Percentiles rank a stretch among this genome's conserved stretches.
phyloP scores from a whole-genome alignment of 2,329 filamentous ascomycete species.

The Dactylellina haptotyla region DNA sequence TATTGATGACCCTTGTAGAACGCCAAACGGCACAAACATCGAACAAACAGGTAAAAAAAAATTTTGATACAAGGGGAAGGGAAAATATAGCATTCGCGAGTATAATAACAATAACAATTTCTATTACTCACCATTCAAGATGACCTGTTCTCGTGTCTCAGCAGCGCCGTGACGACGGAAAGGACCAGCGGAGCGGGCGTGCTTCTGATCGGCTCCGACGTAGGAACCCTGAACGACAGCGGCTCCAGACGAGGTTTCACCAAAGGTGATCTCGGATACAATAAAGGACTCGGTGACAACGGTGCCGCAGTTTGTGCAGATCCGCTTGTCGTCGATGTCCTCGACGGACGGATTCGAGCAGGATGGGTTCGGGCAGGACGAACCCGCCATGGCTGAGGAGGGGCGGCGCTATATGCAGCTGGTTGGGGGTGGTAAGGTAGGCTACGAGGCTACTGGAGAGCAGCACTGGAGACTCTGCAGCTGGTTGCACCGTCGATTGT shows the following conservation, averaged over 20 bases:
- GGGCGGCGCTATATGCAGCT: background rate
- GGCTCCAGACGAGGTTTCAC: conserved; percentile 84
- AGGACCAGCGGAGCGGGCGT: conserved; percentile 71
- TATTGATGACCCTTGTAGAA: conserved; percentile 27
- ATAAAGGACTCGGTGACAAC: conserved; percentile 88
- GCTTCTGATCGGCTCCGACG: conserved; percentile 84
- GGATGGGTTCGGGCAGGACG: conserved; percentile 51
- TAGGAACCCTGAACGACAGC: conserved; percentile 91
- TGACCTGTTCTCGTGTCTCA: conserved; percentile 70
- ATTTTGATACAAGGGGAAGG: too few species aligned
- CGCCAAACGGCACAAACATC: conserved; percentile 24
- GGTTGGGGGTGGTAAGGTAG: background rate
- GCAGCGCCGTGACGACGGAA: conserved; percentile 70
- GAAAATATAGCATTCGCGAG: conserved; percentile 47
- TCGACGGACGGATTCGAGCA: conserved; percentile 53
- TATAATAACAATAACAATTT: conserved; percentile 56
- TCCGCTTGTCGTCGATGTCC: conserved; percentile 60
- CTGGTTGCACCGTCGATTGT: background rate
- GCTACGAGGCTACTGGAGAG: background rate
- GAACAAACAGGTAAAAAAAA: conserved; percentile 33
- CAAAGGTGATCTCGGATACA: conserved; percentile 89
- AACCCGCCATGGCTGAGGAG: conserved; percentile 34
- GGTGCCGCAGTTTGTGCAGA: conserved; percentile 85
- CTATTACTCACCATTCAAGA: conserved; percentile 64
- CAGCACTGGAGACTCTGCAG: background rate